phyloP scores from a whole-genome alignment of 306 rosid species.

The Vicia villosa region DNA sequence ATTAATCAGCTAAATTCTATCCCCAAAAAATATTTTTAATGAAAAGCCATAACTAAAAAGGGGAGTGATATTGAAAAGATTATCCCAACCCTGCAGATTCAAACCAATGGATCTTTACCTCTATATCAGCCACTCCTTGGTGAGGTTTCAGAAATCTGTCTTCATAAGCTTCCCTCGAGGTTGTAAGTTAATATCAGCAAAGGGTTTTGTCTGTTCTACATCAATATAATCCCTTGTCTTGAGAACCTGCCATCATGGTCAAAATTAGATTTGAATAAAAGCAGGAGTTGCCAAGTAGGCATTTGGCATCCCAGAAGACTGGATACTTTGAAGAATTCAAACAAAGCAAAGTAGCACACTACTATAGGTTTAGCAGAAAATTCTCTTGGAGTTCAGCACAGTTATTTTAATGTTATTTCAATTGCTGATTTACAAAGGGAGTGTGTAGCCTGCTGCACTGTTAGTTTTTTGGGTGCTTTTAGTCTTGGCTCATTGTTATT shows the following conservation, averaged over 20 bases:
- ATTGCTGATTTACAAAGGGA: not conserved
- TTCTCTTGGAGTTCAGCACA: not conserved
- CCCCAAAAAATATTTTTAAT: conserved; percentile 39
- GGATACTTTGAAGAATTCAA: conserved; percentile 14
- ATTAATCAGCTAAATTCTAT: conserved; percentile 46
- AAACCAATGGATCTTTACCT: conserved; percentile 46
- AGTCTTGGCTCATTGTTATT: not conserved
- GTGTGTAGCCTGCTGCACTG: not conserved
- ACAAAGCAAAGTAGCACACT: not conserved
- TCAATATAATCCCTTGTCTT: conserved; percentile 94
- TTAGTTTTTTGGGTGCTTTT: not conserved
- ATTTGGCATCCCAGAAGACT: conserved; percentile 1
- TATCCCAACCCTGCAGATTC: conserved; percentile 44
- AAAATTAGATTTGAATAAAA: conserved; percentile 15
- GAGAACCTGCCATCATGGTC: conserved; percentile 72
- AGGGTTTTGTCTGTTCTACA: conserved; percentile 83
- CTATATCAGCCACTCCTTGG: conserved; percentile 62
- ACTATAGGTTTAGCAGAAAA: not conserved
- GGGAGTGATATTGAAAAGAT: conserved; percentile 36
- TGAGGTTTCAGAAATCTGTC: conserved; percentile 74
- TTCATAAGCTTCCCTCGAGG: conserved; percentile 85
- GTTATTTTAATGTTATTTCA: not conserved
- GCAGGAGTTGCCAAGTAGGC: conserved; percentile 1
- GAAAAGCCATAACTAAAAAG: conserved; percentile 37
- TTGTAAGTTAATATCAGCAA: conserved; percentile 62